These are phyloP conservation scores for Potentilla sterilis DNA, from an alignment of 306 rosid species.

Conservation along the genomic window DNA sequence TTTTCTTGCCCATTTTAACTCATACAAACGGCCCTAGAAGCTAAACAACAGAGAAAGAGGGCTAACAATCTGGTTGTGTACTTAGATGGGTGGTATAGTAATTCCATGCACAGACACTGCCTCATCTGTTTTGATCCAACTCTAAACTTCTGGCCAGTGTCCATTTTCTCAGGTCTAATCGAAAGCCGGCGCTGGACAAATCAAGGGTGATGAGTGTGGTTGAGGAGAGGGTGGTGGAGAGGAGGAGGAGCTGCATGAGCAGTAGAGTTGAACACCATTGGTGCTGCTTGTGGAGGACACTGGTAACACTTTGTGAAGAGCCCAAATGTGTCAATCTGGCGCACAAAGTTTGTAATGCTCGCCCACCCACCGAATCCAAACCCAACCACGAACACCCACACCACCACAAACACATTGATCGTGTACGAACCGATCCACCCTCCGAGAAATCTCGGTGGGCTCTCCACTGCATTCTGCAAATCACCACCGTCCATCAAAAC, in stretches of 20 bases:
- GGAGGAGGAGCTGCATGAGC: conserved; percentile 49
- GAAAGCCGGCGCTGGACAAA: background rate
- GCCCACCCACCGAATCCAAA: conserved; percentile 99
- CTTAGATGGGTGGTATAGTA: conserved; percentile 7
- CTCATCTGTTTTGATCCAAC: conserved; percentile 2
- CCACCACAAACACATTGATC: conserved; percentile 75
- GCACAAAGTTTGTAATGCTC: conserved; percentile 79
- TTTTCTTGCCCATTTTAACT: background rate
- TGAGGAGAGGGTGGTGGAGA: conserved; percentile 36
- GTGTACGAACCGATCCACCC: conserved; percentile 78
- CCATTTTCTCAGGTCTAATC: conserved; percentile 3
- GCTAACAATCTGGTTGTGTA: background rate
- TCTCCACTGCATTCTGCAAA: conserved; percentile 92
- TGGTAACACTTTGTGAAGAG: conserved; percentile 96
- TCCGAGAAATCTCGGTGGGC: conserved; percentile 75
- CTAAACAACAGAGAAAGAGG: conserved; percentile 8
- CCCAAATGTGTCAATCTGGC: conserved; percentile 89
- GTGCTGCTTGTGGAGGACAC: conserved; percentile 48
- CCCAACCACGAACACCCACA: conserved; percentile 85
- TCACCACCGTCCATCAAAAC: conserved; percentile 23
- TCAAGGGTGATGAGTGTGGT: conserved; percentile 27
- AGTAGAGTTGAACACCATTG: conserved; percentile 45
- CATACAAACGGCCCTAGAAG: conserved; percentile 16
- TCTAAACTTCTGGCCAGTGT: background rate
- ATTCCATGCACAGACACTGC: background rate